Conservation (phyloP, 352 stramenopile species). For the Globisporangium recalcitrans region DNA sequence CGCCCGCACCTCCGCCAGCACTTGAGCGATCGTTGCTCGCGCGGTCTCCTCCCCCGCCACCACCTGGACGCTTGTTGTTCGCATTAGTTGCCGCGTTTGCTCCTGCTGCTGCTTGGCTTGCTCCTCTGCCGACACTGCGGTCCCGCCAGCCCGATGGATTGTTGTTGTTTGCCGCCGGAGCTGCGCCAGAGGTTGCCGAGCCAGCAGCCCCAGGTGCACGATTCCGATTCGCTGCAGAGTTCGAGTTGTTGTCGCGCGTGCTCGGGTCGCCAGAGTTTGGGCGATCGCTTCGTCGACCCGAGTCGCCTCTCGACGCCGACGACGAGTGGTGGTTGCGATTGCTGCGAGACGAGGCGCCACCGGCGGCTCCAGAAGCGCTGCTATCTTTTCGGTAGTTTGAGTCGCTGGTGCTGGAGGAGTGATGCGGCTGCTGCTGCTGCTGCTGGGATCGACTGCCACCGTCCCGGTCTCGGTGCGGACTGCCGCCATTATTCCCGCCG, state of each 20-base stretch:
- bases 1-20: background rate
- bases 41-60: background rate
- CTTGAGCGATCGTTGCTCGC: background rate
- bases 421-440: constrained; percentile 17
- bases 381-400: constrained; percentile 28
- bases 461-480: constrained; percentile 31
- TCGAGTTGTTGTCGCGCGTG: constrained; percentile 15
- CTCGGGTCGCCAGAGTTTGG: constrained; percentile 24
- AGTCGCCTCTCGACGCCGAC: constrained; percentile 23
- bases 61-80: constrained; percentile 15
- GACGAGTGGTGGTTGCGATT: constrained; percentile 49
- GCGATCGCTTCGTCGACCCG: constrained; percentile 39
- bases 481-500: constrained; percentile 2
- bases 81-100: background rate
- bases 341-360: constrained; percentile 22
- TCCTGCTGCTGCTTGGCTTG: background rate
- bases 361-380: background rate
- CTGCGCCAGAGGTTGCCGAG: background rate
- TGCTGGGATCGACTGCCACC: constrained; percentile 20
- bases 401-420: constrained; percentile 14
- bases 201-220: background rate
- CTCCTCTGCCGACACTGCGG: constrained; percentile 26
- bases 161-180: constrained; percentile 1
- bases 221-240: constrained; percentile 3
- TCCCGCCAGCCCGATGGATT: constrained; percentile 32